A percentile compares a stretch with the other conserved stretches of the same genome.
phyloP scores from a whole-genome alignment of 2,329 filamentous ascomycete genomes.

The Phaeoacremonium minimum region DNA sequence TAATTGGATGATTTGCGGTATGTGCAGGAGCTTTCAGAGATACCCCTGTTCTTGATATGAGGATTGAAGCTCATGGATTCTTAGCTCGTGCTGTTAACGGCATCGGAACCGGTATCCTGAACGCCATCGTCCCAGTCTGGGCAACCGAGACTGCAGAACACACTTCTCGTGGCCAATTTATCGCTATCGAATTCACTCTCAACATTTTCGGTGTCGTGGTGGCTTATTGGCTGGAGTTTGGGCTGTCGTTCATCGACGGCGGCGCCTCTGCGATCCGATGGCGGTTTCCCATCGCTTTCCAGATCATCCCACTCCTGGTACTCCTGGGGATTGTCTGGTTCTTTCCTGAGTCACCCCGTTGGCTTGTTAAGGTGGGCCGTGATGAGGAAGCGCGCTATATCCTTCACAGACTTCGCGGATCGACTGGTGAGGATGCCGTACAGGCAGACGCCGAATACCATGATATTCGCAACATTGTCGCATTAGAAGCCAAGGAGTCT shows the following conservation, averaged over 20 bases:
- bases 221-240: constrained; percentile 25
- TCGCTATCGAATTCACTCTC: constrained; percentile 65
- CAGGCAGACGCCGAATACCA: constrained; percentile 28
- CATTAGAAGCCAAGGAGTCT: constrained; percentile 57
- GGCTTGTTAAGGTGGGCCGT: constrained; percentile 12
- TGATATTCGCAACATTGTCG: constrained; percentile 62
- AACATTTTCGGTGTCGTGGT: constrained; percentile 21
- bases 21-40: too few relatives aligned
- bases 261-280: constrained; percentile 21
- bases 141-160: constrained; percentile 66
- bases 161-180: constrained; percentile 63
- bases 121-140: constrained; percentile 68
- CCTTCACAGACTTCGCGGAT: constrained; percentile 6
- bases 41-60: too few relatives aligned
- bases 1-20: constrained; percentile 66
- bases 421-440: constrained; percentile 3
- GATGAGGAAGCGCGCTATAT: constrained; percentile 8
- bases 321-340: constrained; percentile 9
- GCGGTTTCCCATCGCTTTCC: constrained; percentile 24
- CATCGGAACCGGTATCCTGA: constrained; percentile 65
- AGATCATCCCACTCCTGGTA: constrained; percentile 12
- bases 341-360: constrained; percentile 13
- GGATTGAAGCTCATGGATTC: background rate
- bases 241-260: constrained; percentile 21
- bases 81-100: constrained; percentile 56